Evolutionary conservation across 2,329 filamentous ascomycete genomes (phyloP), one percentile per base, ranked within the genome.

Genomic region (Ascochyta fabae): DNA sequence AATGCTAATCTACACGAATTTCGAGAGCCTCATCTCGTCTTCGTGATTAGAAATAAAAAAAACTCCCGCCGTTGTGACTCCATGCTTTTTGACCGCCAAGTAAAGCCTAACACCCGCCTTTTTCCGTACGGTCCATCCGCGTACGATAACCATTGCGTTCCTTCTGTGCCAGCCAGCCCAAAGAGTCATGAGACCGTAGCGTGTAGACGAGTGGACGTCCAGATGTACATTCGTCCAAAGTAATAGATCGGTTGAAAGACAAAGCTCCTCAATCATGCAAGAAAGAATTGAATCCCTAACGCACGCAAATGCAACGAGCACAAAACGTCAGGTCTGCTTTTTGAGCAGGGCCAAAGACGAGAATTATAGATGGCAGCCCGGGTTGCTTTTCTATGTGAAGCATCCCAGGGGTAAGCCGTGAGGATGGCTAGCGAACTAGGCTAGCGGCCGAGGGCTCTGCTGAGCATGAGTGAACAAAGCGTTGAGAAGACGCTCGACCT

Each of bases 401-500:
- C 45, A 56, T 27, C 39, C 34, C 36, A 13, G 35, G n/a, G 53
- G 47, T 56, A 56, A 33, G 33, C 47, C 53, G 26, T 50, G 35
- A 22, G 26, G 36, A 45, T 39, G 41, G 27, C 49, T 40, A 58
- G 52, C 55, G 31, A 39, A 51, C 59, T 71, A 75, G 47, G 67
- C 66, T 47, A 75, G 56, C 9, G 72, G 67, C 31, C 66, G 66
- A 48, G 81, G 81, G 71, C 80, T 83, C 56, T 78, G 73, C 58
- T 79, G 77, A 54, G 77, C 77, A 58, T 79, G 76, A 27, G 77
- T 75, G 60, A 80, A 79, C 41, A 81, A 67, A 45, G 77, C 78
- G 50, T 75, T 77, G 62, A 80, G 78, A 52, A 80, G 69, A 26
- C 75, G 75, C 67, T 80, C 77, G 60, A 80, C 78, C 79, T 81